Percentiles rank a stretch among this genome's conserved stretches.
phyloP scores from a whole-genome alignment of 2,329 filamentous ascomycete species.

The Hypoxylon sp. region DNA sequence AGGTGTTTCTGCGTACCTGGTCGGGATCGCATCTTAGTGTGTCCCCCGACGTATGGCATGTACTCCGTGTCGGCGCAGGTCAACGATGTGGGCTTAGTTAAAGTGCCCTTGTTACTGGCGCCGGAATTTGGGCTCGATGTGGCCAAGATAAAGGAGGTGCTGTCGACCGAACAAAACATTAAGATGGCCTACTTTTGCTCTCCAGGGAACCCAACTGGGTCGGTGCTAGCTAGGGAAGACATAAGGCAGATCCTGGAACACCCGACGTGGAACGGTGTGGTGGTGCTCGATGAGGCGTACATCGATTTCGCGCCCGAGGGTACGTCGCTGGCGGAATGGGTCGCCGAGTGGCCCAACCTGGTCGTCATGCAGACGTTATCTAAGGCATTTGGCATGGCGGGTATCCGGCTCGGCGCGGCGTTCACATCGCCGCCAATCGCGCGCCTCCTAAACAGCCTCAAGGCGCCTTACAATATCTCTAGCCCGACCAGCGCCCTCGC shows the following conservation, averaged over 20 bases:
- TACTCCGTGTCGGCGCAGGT: constrained; percentile 94
- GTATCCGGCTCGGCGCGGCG: constrained; percentile 89
- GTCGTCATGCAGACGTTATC: constrained; percentile 99
- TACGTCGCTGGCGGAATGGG: constrained; percentile 90
- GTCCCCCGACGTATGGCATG: constrained; percentile 98
- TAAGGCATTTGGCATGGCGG: constrained; percentile 96
- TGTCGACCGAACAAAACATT: constrained; percentile 74
- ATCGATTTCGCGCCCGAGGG: constrained; percentile 88
- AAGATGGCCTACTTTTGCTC: constrained; percentile 96
- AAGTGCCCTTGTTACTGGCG: constrained; percentile 82
- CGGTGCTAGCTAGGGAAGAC: constrained; percentile 81
- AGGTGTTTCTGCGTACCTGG: constrained; percentile 93
- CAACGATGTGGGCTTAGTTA: constrained; percentile 90
- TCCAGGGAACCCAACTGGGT: constrained; percentile 93
- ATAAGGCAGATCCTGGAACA: constrained; percentile 82
- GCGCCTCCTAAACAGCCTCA: constrained; percentile 86
- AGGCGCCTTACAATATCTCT: constrained; percentile 96
- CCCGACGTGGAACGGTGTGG: constrained; percentile 93
- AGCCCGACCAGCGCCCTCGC: constrained; percentile 89
- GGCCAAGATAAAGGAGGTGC: constrained; percentile 73
- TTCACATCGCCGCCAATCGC: constrained; percentile 85
- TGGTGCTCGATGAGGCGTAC: constrained; percentile 96
- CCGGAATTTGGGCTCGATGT: constrained; percentile 83
- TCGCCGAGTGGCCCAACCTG: constrained; percentile 91
- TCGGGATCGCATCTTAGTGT: constrained; percentile 90